Evolutionary conservation across 768 basidiomycete genomes (phyloP).

Genomic region (Neoboletus magnificus): DNA sequence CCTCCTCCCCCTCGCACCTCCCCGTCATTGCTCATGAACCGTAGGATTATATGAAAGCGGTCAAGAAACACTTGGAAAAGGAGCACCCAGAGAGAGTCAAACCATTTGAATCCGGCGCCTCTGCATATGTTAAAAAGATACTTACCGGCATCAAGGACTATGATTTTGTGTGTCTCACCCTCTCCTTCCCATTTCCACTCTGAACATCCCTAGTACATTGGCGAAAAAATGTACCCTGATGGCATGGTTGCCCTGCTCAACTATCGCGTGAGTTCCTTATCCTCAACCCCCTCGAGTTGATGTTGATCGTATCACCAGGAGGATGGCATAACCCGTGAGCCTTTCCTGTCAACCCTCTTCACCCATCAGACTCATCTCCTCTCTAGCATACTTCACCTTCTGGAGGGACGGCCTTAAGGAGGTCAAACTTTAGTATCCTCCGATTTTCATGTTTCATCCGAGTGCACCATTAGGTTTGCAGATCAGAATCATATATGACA

Average conservation of each 20-base stretch:
- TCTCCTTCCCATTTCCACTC: not conserved
- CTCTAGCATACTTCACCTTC: constrained; percentile 82
- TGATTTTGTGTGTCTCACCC: constrained; percentile 67
- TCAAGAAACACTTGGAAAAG: constrained; percentile 64
- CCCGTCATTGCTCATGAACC: not conserved
- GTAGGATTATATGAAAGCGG: constrained; percentile 90
- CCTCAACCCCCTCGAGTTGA: not conserved
- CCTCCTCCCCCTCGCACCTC: not conserved
- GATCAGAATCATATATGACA: constrained; percentile 16
- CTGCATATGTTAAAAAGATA: constrained; percentile 81
- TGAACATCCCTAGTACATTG: constrained; percentile 51
- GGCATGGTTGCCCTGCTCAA: constrained; percentile 95
- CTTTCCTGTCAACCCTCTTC: not conserved
- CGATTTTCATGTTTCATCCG: not conserved
- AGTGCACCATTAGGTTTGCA: constrained; percentile 3
- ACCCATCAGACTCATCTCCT: constrained; percentile 6
- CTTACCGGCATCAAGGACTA: constrained; percentile 88
- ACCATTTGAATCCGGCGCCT: constrained; percentile 80
- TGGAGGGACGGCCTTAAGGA: constrained; percentile 95
- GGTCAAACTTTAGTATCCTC: constrained; percentile 53
- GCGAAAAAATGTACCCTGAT: constrained; percentile 77
- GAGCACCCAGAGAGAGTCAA: constrained; percentile 57
- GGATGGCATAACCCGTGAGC: constrained; percentile 81
- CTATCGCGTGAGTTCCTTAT: constrained; percentile 63
- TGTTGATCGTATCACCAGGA: constrained; percentile 40